Evolutionary conservation across 257 asterid genomes (phyloP).

Genomic region (Solanum microdontum): DNA sequence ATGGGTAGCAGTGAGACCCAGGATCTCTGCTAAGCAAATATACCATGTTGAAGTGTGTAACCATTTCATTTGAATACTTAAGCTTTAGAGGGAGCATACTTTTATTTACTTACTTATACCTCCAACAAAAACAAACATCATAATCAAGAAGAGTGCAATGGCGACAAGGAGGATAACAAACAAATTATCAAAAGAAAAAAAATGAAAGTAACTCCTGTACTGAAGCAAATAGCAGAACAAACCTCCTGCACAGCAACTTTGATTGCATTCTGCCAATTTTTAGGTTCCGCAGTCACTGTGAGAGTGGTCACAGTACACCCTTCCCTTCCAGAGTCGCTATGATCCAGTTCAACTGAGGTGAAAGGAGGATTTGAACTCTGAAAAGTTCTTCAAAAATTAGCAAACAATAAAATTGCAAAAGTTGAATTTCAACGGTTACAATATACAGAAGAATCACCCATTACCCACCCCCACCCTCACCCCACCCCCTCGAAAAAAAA

Average conservation of each 20-base stretch:
- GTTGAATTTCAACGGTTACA: not conserved
- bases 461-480: not conserved
- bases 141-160: not conserved
- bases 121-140: not conserved
- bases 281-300: constrained; percentile 93
- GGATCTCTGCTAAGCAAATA: not conserved
- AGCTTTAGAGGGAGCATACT: not conserved
- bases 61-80: not conserved
- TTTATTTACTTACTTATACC: not conserved
- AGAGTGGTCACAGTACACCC: constrained; percentile 98
- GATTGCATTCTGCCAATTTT: constrained; percentile 87
- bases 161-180: not conserved
- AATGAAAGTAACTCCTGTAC: not conserved
- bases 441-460: not conserved
- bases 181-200: not conserved
- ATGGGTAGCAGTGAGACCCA: not conserved
- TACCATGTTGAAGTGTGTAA: not conserved
- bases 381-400: constrained; percentile 23
- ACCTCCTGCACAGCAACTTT: constrained; percentile 99
- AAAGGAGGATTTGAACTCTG: constrained; percentile 99
- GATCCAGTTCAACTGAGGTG: constrained; percentile 96
- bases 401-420: not conserved
- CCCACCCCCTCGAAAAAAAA: not conserved
- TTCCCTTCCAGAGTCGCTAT: constrained; percentile 99
- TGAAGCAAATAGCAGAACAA: constrained; percentile 14